These are phyloP conservation scores for Multifurca ochricompacta DNA, from an alignment of 768 basidiomycete genomes.

Conservation along the genomic window DNA sequence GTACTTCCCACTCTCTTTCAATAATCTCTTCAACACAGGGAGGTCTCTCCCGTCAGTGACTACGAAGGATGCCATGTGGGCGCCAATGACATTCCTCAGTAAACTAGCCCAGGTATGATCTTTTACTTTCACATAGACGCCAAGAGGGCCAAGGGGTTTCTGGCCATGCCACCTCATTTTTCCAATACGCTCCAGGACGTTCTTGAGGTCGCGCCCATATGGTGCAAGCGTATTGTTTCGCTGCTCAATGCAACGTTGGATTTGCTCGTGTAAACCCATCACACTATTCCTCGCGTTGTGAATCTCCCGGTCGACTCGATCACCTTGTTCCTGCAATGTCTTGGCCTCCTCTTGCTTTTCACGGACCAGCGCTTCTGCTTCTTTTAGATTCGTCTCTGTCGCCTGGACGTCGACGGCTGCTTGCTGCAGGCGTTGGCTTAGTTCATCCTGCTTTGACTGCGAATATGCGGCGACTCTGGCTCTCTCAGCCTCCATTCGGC, in stretches of 20 bases:
- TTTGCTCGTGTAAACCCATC: conserved; percentile 40
- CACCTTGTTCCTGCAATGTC: conserved; percentile 27
- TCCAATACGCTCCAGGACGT: conserved; percentile 46
- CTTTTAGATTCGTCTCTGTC: conserved; percentile 11
- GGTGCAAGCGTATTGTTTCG: conserved; percentile 52
- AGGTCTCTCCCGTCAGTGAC: conserved; percentile 66
- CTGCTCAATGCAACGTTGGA: conserved; percentile 40
- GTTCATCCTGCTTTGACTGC: conserved; percentile 55
- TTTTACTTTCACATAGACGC: conserved; percentile 64
- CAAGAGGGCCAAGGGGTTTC: conserved; percentile 71
- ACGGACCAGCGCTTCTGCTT: background rate
- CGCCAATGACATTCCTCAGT: conserved; percentile 55
- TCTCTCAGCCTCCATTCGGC: conserved; percentile 11
- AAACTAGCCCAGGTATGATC: conserved; percentile 61
- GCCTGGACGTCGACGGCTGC: conserved; percentile 30
- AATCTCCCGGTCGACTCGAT: conserved; percentile 29
- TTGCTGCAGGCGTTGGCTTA: conserved; percentile 41
- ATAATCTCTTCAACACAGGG: conserved; percentile 44
- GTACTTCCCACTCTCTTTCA: conserved; percentile 57
- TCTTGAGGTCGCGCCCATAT: conserved; percentile 56
- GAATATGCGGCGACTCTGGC: conserved; percentile 33
- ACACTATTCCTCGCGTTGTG: conserved; percentile 36
- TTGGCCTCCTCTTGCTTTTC: conserved; percentile 4
- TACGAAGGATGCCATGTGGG: conserved; percentile 58
- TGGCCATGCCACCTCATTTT: conserved; percentile 54